Base-by-base conservation (phyloP, 352 stramenopile species). In the Phytophthora niederhauseri region DNA sequence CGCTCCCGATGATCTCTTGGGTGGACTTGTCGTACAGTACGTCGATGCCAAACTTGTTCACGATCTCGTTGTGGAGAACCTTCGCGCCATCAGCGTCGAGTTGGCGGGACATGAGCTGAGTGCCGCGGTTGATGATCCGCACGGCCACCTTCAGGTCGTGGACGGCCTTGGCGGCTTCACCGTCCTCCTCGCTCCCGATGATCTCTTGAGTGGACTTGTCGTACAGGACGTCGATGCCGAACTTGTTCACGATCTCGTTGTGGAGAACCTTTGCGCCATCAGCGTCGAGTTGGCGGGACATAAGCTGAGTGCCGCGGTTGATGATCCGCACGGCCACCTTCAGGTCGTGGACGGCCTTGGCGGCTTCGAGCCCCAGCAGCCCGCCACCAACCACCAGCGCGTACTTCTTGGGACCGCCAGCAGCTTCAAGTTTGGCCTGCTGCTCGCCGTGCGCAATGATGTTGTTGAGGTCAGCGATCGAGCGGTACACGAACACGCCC, bases 401-500 rank as follows among this genome's bases (percentile, higher is more conserved):
- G 46, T 72, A 75, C 66, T 84, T 78, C 66, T 78, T 80, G 4
- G 34, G 49, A 19, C 48, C 49, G 2, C 64, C 73, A 46, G 73
- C 65, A 28, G 64, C 49, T 41, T 84, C 76, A 4, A 63, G 22
- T 12, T 69, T 55, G 7, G 64, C 64, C 46, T 85, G 82, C 19
- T 89, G 78, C 56, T 97, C 84, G 14, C 85, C 85, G 61, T 95
- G 96, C 7, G 79, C 79, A 46, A 97, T 85, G 79, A 97, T 97
- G 22, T 59, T 73, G 67, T 97, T 89, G 43, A 98, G 83, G 64
- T 98, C 94, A 69, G 95, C 82, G 72, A 98, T 97, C 0, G 92
- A 98, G 59, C 94, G 87, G 78, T 98, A 98, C 28, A 97, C 94
- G 80, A 98, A 98, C 6, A 98, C 91, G 15, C 94, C 94, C 6